These are phyloP conservation scores for Dorcoceras hygrometricum DNA, from an alignment of 257 asterid species.

Conservation along the genomic window DNA sequence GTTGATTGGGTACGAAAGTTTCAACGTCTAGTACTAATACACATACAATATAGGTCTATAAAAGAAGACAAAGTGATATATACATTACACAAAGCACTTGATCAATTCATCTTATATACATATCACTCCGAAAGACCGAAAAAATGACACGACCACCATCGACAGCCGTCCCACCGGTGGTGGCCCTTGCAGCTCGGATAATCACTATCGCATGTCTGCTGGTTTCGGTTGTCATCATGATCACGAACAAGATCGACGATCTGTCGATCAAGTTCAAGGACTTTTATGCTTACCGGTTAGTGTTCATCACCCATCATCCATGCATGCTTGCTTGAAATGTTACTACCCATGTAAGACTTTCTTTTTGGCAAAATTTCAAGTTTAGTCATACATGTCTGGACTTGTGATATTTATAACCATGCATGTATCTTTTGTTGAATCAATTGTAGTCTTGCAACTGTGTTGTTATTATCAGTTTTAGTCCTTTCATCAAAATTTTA, in stretches of 20 bases:
- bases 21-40: neutral
- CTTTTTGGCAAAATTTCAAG: too few species aligned
- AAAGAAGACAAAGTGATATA: neutral
- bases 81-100: neutral
- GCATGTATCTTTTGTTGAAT: too few species aligned
- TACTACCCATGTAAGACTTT: too few species aligned
- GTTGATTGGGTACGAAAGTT: too few species aligned
- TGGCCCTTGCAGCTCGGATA: slow-evolving; percentile 30
- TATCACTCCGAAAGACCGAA: neutral
- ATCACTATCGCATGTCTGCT: slow-evolving; percentile 30
- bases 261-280: slow-evolving; percentile 25
- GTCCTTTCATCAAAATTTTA: too few species aligned
- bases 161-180: slow-evolving; percentile 29
- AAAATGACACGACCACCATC: slow-evolving; percentile 25
- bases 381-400: too few species aligned
- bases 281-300: slow-evolving; percentile 34
- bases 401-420: too few species aligned
- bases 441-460: too few species aligned
- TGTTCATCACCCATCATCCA: too few species aligned
- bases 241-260: slow-evolving; percentile 23
- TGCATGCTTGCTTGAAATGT: too few species aligned
- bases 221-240: slow-evolving; percentile 30
- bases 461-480: too few species aligned
- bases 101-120: neutral
- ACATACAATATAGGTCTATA: neutral